Evolutionary conservation across 1,284 basidiomycete species (phyloP).

Genomic region (Kalmanozyma brasiliensis): DNA sequence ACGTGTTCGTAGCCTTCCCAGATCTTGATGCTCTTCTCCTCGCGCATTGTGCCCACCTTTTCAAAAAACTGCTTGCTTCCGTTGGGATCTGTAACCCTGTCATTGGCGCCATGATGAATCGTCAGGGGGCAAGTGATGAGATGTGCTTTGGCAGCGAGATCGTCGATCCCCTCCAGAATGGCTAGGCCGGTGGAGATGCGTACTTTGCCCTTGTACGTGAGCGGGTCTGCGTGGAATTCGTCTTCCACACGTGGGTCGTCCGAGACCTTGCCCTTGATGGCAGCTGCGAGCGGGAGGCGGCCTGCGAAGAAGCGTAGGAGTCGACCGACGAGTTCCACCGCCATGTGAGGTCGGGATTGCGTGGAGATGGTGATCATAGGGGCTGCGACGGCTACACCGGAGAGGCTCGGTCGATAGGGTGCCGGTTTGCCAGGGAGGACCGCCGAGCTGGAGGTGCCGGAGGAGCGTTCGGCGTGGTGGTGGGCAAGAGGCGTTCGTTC

Average conservation of each 20-base stretch:
- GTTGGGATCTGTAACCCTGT: conserved; percentile 70
- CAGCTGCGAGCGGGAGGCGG: conserved; percentile 69
- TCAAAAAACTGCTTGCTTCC: conserved; percentile 69
- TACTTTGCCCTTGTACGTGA: conserved; percentile 71
- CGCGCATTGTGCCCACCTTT: conserved; percentile 61
- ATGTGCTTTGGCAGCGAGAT: conserved; percentile 66
- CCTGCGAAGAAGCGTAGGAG: conserved; percentile 69
- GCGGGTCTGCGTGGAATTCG: conserved; percentile 64
- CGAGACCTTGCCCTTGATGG: conserved; percentile 71
- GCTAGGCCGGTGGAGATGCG: conserved; percentile 71
- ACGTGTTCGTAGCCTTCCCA: conserved; percentile 72
- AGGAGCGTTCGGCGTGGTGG: conserved; percentile 12
- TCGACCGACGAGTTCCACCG: conserved; percentile 68
- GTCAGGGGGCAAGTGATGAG: conserved; percentile 69
- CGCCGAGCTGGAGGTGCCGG: conserved; percentile 8
- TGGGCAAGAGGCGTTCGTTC: conserved; percentile 22
- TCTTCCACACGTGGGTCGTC: conserved; percentile 70
- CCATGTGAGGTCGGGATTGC: conserved; percentile 67
- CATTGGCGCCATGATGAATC: conserved; percentile 70
- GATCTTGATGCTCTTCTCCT: conserved; percentile 70
- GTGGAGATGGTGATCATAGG: conserved; percentile 70
- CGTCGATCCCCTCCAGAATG: conserved; percentile 69
- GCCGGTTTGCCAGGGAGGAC: conserved; percentile 22
- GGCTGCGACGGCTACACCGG: conserved; percentile 69
- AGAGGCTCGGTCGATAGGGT: conserved; percentile 43